Evolutionary conservation across 2,329 filamentous ascomycete species (phyloP), one percentile per base, ranked within the genome.

Genomic region (Colletotrichum lupini): DNA sequence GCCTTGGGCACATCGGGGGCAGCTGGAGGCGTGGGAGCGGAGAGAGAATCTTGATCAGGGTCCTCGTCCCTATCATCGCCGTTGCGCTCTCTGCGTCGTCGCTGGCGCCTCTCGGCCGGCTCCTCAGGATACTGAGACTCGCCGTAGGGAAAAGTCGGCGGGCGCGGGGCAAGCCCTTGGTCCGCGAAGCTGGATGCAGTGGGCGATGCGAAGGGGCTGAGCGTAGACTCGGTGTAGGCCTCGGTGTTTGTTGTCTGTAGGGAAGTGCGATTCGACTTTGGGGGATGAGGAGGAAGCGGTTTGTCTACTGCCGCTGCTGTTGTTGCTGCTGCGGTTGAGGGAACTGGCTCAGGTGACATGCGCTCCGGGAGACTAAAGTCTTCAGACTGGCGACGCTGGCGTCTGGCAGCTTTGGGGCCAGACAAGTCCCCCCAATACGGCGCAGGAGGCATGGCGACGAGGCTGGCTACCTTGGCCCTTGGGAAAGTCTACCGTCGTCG

Each of bases 1-100:
- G 85, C 87, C 77, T 86, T 87, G 67, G 92, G 90, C 32, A 87
- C 88, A 76, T 93, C 92, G 75, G 92, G 90, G 42, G 88, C 90
- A 62, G 85, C 83, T 22, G 90, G 87, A 12, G 82, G 85, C 57
- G 84, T 79, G 6, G 83, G 78, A 60, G 80, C 75, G 42, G 78
- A 72, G 65, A 82, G 79, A 49, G 85, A 82, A 75, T 81, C 76
- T 16, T 82, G 80, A 71, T 85, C 80, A 28, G 14, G n/a, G 22
- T 74, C 68, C 57, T 64, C 57, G 26, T 74, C 70, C 62, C 67
- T 22, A 35, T 52, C 37, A 55, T 86, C 84, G 72, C 84, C 83
- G 73, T 84, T 82, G 70, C 81, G 74, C 68, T 75, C 83, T 76
- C 81, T 85, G 59, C 83, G 81, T 67, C 84, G 83, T 74, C 83